Conservation (phyloP, 352 stramenopile genomes). For the Lagenidium sp. region DNA sequence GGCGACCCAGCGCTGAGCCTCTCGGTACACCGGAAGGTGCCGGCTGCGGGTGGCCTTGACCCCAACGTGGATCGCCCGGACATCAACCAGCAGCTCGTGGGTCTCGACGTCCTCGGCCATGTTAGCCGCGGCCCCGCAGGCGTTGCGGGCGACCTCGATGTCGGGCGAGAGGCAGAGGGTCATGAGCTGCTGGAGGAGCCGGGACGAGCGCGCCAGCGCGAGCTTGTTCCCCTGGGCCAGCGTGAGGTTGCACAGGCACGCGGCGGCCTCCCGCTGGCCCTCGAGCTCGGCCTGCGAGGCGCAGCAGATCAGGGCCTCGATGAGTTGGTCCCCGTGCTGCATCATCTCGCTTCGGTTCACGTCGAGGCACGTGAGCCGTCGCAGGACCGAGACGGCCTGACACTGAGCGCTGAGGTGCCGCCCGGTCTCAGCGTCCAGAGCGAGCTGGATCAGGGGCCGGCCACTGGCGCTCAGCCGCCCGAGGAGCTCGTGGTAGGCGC, state of each 20-base stretch:
- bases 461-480: conserved; percentile 39
- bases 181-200: conserved; percentile 59
- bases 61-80: conserved; percentile 82
- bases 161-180: conserved; percentile 72
- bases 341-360: conserved; percentile 85
- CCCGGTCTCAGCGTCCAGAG: conserved; percentile 34
- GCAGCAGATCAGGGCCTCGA: conserved; percentile 42
- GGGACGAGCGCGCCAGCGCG: conserved; percentile 32
- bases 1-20: conserved; percentile 84
- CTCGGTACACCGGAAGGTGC: conserved; percentile 87
- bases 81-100: conserved; percentile 79
- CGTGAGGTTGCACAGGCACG: conserved; percentile 82
- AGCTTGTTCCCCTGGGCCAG: conserved; percentile 76
- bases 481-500: conserved; percentile 54
- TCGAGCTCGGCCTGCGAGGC: conserved; percentile 55
- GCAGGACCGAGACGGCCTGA: conserved; percentile 88
- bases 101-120: conserved; percentile 78
- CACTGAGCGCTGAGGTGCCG: conserved; percentile 59
- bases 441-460: conserved; percentile 39
- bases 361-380: conserved; percentile 75
- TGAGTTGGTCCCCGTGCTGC: conserved; percentile 35
- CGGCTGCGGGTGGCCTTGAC: conserved; percentile 85
- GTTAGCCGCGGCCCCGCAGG: conserved; percentile 89
- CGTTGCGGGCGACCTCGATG: conserved; percentile 88
- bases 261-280: conserved; percentile 86